Conservation (phyloP, 1,139 yeast genomes). For the Hyphopichia fennica region DNA sequence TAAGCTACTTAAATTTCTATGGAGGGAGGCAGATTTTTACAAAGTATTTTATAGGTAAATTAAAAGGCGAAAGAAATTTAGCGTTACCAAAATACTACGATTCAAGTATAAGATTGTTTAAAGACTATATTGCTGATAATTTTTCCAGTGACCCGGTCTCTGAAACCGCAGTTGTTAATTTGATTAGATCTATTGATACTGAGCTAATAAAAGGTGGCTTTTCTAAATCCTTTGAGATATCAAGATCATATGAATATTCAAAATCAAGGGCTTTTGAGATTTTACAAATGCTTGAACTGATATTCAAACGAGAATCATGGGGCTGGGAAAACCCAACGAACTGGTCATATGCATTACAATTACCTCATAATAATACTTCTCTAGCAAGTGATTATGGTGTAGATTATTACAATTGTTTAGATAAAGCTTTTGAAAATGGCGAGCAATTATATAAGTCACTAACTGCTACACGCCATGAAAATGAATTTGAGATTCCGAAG, state of each 20-base stretch:
- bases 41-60: slow-evolving; percentile 15
- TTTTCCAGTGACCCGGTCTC: slow-evolving; percentile 38
- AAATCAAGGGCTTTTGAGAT: slow-evolving; percentile 50
- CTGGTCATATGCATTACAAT: slow-evolving; percentile 43
- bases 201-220: slow-evolving; percentile 12
- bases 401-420: slow-evolving; percentile 39
- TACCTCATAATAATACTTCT: slow-evolving; percentile 42
- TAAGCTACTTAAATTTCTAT: slow-evolving; percentile 27
- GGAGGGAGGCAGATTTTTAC: slow-evolving; percentile 24
- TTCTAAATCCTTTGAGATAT: slow-evolving; percentile 7
- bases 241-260: slow-evolving; percentile 42
- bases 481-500: not conserved
- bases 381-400: slow-evolving; percentile 39
- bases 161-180: slow-evolving; percentile 34
- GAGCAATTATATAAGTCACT: not conserved
- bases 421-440: slow-evolving; percentile 9
- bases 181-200: slow-evolving; percentile 32
- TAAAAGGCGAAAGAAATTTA: slow-evolving; percentile 13
- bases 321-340: slow-evolving; percentile 45
- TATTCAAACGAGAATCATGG: slow-evolving; percentile 7
- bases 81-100: slow-evolving; percentile 27
- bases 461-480: not conserved
- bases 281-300: slow-evolving; percentile 17
- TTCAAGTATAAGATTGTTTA: slow-evolving; percentile 42
- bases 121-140: slow-evolving; percentile 52